Percentiles rank a stretch among this genome's conserved stretches.
phyloP scores from a whole-genome alignment of 2,329 filamentous ascomycete genomes.

The Lachnellula willkommii region DNA sequence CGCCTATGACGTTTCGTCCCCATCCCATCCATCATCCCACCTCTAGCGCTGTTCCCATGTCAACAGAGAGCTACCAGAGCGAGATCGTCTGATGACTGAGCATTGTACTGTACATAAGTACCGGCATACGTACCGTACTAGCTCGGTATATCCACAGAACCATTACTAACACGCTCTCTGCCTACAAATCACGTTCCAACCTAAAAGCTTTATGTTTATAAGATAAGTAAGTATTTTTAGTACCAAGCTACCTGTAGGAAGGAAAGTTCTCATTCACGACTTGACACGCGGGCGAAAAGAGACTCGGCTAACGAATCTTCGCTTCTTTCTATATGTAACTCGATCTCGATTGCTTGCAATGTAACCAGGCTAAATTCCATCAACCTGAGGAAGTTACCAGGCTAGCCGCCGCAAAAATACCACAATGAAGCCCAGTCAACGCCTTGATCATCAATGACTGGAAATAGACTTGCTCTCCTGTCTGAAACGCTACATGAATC shows the following conservation, averaged over 20 bases:
- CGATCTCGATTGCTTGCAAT: not conserved
- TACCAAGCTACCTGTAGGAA: no score
- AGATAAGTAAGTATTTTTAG: no score
- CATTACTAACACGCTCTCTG: no score
- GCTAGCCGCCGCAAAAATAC: conserved; percentile 2
- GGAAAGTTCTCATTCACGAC: no score
- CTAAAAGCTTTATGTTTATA: no score
- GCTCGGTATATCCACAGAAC: not conserved
- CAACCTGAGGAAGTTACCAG: not conserved
- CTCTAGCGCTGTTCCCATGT: conserved; percentile 12
- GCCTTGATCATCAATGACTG: conserved; percentile 4
- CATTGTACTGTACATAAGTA: conserved; percentile 11
- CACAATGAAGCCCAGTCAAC: conserved; percentile 10
- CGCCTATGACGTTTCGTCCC: conserved; percentile 19
- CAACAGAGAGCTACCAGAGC: not conserved
- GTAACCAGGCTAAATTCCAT: not conserved
- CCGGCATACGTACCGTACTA: not conserved
- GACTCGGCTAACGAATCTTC: not conserved
- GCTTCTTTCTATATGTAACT: conserved; percentile 1
- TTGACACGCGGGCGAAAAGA: no score
- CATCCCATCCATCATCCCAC: conserved; percentile 18
- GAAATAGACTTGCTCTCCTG: conserved; percentile 7
- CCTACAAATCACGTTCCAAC: no score
- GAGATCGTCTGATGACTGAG: conserved; percentile 17
- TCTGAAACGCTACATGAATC: conserved; percentile 11